Conservation (phyloP, 768 basidiomycete species). For the Mycena haematopus region DNA sequence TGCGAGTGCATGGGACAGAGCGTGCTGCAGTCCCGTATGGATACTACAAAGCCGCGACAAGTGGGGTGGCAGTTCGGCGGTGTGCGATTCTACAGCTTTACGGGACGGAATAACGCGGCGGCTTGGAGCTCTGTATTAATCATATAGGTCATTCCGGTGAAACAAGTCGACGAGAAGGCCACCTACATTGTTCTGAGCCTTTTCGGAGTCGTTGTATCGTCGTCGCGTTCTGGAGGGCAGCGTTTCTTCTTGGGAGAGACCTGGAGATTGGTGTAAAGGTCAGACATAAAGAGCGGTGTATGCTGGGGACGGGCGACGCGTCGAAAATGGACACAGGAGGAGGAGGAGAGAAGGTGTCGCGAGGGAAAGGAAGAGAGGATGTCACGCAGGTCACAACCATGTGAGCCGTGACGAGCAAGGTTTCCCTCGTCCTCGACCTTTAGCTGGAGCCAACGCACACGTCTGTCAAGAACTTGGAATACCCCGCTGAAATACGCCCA, state of each 20-base stretch:
- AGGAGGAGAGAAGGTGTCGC: slow-evolving; percentile 28
- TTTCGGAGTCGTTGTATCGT: slow-evolving; percentile 71
- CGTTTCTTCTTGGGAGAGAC: slow-evolving; percentile 79
- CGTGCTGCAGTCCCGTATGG: slow-evolving; percentile 78
- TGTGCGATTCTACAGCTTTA: slow-evolving; percentile 23
- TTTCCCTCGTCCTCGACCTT: too few relatives aligned
- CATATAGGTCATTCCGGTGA: slow-evolving; percentile 8
- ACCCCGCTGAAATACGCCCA: neutral
- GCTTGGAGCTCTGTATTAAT: slow-evolving; percentile 43
- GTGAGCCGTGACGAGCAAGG: slow-evolving; percentile 3
- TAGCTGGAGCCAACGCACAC: too few relatives aligned
- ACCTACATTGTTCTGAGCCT: slow-evolving; percentile 60
- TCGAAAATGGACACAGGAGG: slow-evolving; percentile 18
- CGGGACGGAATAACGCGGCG: slow-evolving; percentile 44
- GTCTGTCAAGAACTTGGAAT: too few relatives aligned
- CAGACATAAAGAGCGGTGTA: slow-evolving; percentile 50
- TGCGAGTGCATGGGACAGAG: slow-evolving; percentile 84
- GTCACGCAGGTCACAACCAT: slow-evolving; percentile 12
- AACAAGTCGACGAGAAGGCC: slow-evolving; percentile 30
- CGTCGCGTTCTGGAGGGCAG: slow-evolving; percentile 56
- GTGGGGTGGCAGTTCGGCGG: slow-evolving; percentile 55
- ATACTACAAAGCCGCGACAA: slow-evolving; percentile 67
- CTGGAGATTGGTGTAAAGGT: slow-evolving; percentile 64
- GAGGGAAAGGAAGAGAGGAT: neutral
- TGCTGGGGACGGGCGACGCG: slow-evolving; percentile 29